Conservation (phyloP, 352 stramenopile genomes). For the Phytophthora sp. region DNA sequence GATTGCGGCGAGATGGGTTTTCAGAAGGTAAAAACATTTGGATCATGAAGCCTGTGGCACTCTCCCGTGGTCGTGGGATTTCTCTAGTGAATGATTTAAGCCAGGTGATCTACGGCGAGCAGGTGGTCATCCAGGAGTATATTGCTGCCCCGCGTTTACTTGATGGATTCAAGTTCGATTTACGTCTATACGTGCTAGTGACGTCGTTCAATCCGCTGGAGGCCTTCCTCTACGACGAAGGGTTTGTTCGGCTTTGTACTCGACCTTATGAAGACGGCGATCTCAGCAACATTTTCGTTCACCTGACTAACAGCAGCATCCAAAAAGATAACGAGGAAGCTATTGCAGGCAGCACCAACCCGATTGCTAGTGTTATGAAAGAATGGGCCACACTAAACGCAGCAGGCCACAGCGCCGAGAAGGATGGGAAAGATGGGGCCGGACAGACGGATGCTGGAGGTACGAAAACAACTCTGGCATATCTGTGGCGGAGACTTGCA, state of each 20-base stretch:
- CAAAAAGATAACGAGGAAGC: slow-evolving; percentile 86
- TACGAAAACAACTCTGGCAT: slow-evolving; percentile 85
- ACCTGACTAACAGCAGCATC: slow-evolving; percentile 96
- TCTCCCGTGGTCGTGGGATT: slow-evolving; percentile 93
- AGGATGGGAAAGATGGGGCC: slow-evolving; percentile 40
- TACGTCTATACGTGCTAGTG: slow-evolving; percentile 94
- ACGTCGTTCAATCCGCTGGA: slow-evolving; percentile 94
- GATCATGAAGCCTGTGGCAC: slow-evolving; percentile 95
- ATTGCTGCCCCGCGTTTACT: slow-evolving; percentile 88
- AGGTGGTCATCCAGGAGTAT: slow-evolving; percentile 92
- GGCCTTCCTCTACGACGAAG: slow-evolving; percentile 94
- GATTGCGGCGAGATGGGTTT: slow-evolving; percentile 10
- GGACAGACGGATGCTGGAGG: slow-evolving; percentile 56
- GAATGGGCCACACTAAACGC: not conserved
- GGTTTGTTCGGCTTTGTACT: slow-evolving; percentile 92
- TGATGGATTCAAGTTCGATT: slow-evolving; percentile 92
- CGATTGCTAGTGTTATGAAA: slow-evolving; percentile 20
- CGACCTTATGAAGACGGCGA: slow-evolving; percentile 77
- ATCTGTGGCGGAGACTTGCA: slow-evolving; percentile 75
- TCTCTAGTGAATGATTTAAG: slow-evolving; percentile 89
- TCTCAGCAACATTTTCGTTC: slow-evolving; percentile 88
- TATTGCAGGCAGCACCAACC: slow-evolving; percentile 37
- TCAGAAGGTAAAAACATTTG: slow-evolving; percentile 81
- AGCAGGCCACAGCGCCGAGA: not conserved
- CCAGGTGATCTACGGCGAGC: slow-evolving; percentile 89